Evolutionary conservation across 2,329 filamentous ascomycete genomes (phyloP).

Genomic region (Paraconiothyrium brasiliense): DNA sequence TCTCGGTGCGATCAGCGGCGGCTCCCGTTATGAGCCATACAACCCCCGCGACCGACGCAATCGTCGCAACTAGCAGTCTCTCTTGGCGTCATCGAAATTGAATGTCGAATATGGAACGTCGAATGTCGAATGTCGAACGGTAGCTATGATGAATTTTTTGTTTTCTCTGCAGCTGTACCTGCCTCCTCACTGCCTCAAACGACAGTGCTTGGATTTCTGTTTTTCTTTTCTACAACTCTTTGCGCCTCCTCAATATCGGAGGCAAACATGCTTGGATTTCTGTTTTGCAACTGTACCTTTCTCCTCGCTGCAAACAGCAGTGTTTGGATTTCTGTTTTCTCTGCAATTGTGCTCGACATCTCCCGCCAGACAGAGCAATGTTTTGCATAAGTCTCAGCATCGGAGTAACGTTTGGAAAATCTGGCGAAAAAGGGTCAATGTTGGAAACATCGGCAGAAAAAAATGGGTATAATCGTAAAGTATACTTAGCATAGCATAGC

Average conservation of each 20-base stretch:
- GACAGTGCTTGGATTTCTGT: too few relatives aligned
- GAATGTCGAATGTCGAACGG: not conserved
- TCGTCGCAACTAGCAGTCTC: not conserved
- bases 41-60: not conserved
- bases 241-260: too few relatives aligned
- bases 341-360: not conserved
- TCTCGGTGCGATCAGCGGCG: not conserved
- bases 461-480: not conserved
- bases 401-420: conserved; percentile 1
- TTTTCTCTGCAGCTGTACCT: too few relatives aligned
- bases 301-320: too few relatives aligned
- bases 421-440: not conserved
- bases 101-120: not conserved
- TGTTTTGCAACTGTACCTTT: not conserved
- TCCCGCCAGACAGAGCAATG: not conserved
- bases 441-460: not conserved
- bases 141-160: too few relatives aligned
- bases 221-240: too few relatives aligned
- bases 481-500: not conserved
- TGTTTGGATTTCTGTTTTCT: not conserved
- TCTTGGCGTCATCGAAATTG: not conserved
- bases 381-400: not conserved
- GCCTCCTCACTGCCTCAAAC: too few relatives aligned
- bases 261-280: not conserved
- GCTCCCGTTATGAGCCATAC: not conserved